Conservation (phyloP, 306 rosid species). For the Cicer pinnatifidum region DNA sequence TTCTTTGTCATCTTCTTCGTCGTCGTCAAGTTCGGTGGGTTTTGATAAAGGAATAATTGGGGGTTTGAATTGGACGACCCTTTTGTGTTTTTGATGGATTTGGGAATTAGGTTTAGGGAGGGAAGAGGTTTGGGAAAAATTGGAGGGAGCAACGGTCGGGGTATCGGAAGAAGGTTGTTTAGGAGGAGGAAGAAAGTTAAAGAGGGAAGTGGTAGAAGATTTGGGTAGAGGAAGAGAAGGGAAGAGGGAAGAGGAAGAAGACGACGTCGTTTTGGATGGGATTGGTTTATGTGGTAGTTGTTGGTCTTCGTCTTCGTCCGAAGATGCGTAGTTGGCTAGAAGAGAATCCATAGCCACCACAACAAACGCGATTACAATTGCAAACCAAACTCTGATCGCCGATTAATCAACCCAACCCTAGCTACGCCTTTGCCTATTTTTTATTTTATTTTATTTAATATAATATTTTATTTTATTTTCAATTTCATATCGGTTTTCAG, state of each 20-base stretch:
- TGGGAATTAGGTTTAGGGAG: constrained; percentile 65
- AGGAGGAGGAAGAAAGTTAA: constrained; percentile 65
- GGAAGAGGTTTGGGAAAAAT: constrained; percentile 7
- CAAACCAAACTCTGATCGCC: not conserved
- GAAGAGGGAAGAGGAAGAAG: constrained; percentile 49
- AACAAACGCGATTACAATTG: not conserved
- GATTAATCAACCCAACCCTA: constrained; percentile 7
- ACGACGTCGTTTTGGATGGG: constrained; percentile 46
- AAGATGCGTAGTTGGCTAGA: constrained; percentile 80
- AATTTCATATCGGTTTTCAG: no score
- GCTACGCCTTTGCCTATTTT: not conserved
- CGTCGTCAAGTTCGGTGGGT: constrained; percentile 50
- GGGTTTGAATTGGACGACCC: constrained; percentile 76
- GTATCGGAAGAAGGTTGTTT: constrained; percentile 46
- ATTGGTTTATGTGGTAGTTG: constrained; percentile 30
- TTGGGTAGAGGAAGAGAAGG: constrained; percentile 64
- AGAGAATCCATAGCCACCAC: constrained; percentile 70
- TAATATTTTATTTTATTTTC: no score
- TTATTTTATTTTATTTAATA: no score
- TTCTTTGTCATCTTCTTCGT: constrained; percentile 53
- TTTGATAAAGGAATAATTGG: constrained; percentile 56
- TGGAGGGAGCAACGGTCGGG: not conserved
- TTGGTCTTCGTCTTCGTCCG: constrained; percentile 76
- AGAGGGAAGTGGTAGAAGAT: constrained; percentile 53
- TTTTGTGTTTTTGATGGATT: constrained; percentile 51